phyloP scores from a whole-genome alignment of 192 early-diverging fungal genomes.

The Globomyces pollinis-pini region DNA sequence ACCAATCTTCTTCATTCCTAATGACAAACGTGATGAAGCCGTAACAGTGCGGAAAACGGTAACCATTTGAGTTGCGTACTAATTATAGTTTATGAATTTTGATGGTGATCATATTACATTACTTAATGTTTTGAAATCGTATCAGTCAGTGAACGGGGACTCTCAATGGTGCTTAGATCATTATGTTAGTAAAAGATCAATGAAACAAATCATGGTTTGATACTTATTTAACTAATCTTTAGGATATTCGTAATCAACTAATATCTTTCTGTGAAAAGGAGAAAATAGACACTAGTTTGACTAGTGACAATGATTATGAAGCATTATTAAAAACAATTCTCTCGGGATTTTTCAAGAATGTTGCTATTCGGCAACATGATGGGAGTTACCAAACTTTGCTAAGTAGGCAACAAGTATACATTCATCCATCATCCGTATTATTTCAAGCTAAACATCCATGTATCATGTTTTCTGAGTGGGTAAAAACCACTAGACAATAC shows the following conservation, averaged over 20 bases:
- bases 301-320: slow-evolving; percentile 70
- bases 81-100: slow-evolving; percentile 69
- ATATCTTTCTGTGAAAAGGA: slow-evolving; percentile 65
- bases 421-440: slow-evolving; percentile 84
- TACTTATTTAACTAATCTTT: neutral
- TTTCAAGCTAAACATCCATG: slow-evolving; percentile 71
- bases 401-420: slow-evolving; percentile 61
- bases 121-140: slow-evolving; percentile 74
- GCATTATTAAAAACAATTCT: slow-evolving; percentile 76
- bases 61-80: no score
- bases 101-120: slow-evolving; percentile 94
- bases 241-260: slow-evolving; percentile 85
- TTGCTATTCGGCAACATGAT: slow-evolving; percentile 78
- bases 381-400: slow-evolving; percentile 73
- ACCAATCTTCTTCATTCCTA: slow-evolving; percentile 77
- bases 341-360: slow-evolving; percentile 82
- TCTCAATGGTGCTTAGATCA: slow-evolving; percentile 84
- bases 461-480: slow-evolving; percentile 86
- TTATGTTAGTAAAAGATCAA: slow-evolving; percentile 79
- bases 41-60: slow-evolving; percentile 67
- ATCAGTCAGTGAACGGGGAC: slow-evolving; percentile 70
- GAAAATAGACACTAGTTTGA: slow-evolving; percentile 51
- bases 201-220: slow-evolving; percentile 76
- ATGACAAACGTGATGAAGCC: slow-evolving; percentile 77
- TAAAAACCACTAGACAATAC: slow-evolving; percentile 80